Conservation (phyloP, 768 basidiomycete genomes). For the Pisolithus albus region DNA sequence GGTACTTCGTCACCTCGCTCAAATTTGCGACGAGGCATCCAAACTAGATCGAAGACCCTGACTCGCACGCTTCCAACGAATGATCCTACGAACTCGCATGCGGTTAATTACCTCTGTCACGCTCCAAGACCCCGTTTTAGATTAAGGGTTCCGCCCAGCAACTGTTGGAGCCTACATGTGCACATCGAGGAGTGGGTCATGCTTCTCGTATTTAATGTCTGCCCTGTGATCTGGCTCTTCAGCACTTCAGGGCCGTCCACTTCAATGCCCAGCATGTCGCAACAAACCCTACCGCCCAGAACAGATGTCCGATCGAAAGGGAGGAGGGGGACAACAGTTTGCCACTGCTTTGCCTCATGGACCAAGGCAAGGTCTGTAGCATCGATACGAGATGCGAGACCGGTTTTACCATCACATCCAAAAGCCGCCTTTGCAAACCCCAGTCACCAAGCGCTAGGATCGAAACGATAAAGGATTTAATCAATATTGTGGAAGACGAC, state of each 20-base stretch:
- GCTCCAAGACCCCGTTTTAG: too few relatives aligned
- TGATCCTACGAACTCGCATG: too few relatives aligned
- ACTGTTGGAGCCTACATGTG: too few relatives aligned
- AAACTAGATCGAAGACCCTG: too few relatives aligned
- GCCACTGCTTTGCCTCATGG: conserved; percentile 39
- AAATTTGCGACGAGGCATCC: too few relatives aligned
- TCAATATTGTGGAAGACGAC: background rate
- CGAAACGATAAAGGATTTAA: conserved; percentile 2
- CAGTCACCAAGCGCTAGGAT: conserved; percentile 43
- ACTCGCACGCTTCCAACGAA: too few relatives aligned
- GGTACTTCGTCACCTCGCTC: too few relatives aligned
- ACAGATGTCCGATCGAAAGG: conserved; percentile 19
- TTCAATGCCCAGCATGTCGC: conserved; percentile 11
- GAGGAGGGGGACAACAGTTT: conserved; percentile 46
- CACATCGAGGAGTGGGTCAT: too few relatives aligned
- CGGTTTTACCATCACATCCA: conserved; percentile 20
- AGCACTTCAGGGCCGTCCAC: conserved; percentile 8
- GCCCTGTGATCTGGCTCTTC: background rate
- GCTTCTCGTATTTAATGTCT: background rate
- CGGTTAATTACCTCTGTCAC: too few relatives aligned
- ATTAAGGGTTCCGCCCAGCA: too few relatives aligned
- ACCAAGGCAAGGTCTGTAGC: conserved; percentile 55
- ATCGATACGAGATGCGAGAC: conserved; percentile 34
- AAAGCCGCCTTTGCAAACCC: conserved; percentile 46
- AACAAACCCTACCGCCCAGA: conserved; percentile 8